phyloP scores from a whole-genome alignment of 1,139 yeast species.

The Lodderomyces elongisporus region DNA sequence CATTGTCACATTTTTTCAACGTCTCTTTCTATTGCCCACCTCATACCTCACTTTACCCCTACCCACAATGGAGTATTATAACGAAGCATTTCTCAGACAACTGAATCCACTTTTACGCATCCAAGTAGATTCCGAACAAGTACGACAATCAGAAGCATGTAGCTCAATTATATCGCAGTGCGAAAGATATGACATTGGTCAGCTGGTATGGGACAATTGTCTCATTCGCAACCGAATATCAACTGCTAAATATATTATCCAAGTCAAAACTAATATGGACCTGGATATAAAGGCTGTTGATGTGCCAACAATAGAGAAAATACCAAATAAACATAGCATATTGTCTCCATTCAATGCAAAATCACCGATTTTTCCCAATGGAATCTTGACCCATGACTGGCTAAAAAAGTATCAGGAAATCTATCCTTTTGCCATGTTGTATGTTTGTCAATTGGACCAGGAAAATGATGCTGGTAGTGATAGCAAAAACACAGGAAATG shows the following conservation, averaged over 20 bases:
- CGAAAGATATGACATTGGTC: constrained; percentile 17
- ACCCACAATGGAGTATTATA: constrained; percentile 36
- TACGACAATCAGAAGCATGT: not conserved
- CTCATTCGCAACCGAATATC: constrained; percentile 35
- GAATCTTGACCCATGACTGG: constrained; percentile 35
- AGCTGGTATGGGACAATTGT: constrained; percentile 36
- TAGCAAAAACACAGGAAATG: too few species aligned
- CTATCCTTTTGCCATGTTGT: constrained; percentile 34
- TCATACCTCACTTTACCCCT: too few species aligned
- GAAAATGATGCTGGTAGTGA: too few species aligned
- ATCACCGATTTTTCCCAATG: constrained; percentile 41
- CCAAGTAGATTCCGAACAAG: constrained; percentile 9
- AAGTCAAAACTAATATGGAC: constrained; percentile 4
- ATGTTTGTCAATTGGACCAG: constrained; percentile 16
- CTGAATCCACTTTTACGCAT: constrained; percentile 31
- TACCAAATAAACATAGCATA: constrained; percentile 19
- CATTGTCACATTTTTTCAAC: too few species aligned
- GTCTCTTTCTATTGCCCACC: too few species aligned
- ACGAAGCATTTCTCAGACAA: constrained; percentile 24
- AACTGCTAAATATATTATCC: constrained; percentile 29
- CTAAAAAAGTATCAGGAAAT: constrained; percentile 27
- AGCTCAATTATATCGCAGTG: constrained; percentile 8
- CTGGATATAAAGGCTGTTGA: not conserved
- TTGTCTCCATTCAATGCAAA: constrained; percentile 34
- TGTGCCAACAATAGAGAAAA: constrained; percentile 9